These are phyloP conservation scores for Kokia cookei DNA, from an alignment of 441 rosid species.

Conservation along the genomic window DNA sequence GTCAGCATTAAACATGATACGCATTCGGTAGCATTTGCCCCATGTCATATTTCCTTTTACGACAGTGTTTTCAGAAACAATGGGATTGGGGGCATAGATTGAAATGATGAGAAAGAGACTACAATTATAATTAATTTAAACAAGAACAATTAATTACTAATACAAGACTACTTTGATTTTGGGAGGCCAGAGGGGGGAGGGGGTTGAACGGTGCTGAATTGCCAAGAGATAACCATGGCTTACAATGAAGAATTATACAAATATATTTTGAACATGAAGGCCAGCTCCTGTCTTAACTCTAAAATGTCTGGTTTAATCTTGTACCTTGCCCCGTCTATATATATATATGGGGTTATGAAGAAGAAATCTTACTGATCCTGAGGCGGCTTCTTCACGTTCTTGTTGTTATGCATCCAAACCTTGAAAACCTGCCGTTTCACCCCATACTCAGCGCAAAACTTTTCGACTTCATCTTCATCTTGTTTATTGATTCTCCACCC, in stretches of 20 bases:
- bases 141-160: background rate
- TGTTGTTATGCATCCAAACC: constrained; percentile 99
- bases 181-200: too few species aligned
- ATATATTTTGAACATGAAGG: background rate
- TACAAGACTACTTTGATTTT: background rate
- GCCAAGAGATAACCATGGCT: background rate
- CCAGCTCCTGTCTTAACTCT: background rate
- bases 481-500: constrained; percentile 87
- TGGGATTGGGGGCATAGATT: background rate
- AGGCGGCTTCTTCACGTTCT: constrained; percentile 58
- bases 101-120: background rate
- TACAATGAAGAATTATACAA: constrained; percentile 8
- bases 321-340: background rate
- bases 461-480: constrained; percentile 67
- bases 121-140: background rate
- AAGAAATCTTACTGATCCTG: background rate
- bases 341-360: background rate
- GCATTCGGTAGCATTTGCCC: background rate
- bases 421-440: constrained; percentile 82
- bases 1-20: background rate
- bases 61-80: background rate
- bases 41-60: background rate
- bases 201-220: background rate
- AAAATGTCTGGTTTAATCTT: background rate
- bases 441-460: constrained; percentile 69